Conservation (phyloP, 2,329 filamentous ascomycete genomes). For the Sarocladium strictum region DNA sequence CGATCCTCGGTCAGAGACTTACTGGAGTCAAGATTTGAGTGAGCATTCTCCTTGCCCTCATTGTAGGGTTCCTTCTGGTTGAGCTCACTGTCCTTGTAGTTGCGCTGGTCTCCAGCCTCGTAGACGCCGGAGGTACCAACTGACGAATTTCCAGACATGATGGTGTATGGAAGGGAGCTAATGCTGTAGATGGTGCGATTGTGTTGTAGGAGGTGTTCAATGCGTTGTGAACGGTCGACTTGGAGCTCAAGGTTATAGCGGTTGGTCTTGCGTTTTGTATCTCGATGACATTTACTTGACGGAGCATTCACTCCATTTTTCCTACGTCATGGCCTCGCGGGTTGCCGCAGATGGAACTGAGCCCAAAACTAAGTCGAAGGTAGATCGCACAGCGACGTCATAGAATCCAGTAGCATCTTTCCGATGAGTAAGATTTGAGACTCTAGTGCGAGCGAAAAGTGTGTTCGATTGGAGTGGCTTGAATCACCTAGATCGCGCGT, state of each 20-base stretch:
- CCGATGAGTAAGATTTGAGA: background rate
- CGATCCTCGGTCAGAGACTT: too few species aligned
- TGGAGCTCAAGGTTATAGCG: background rate
- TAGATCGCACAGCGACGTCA: conserved; percentile 2
- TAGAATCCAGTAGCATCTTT: background rate
- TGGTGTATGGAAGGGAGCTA: too few species aligned
- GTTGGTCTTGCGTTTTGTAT: conserved; percentile 3
- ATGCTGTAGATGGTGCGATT: too few species aligned
- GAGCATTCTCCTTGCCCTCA: conserved; percentile 66
- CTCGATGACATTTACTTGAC: background rate
- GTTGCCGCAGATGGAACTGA: background rate
- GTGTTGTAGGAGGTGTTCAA: background rate
- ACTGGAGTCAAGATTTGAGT: conserved; percentile 68
- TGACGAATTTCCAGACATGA: conserved; percentile 45
- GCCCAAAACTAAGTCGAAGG: background rate
- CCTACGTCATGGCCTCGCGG: conserved; percentile 7
- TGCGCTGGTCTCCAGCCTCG: conserved; percentile 73
- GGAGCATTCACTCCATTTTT: conserved; percentile 8
- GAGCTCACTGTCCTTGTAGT: conserved; percentile 45
- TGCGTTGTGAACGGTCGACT: background rate
- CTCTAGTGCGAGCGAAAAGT: background rate
- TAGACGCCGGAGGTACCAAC: conserved; percentile 64
- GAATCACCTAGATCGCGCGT: too few species aligned
- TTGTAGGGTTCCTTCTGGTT: conserved; percentile 54
- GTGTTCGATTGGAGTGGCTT: background rate